Evolutionary conservation across 768 basidiomycete genomes (phyloP), one percentile per base, ranked within the genome.

Genomic region (Boletales sp.): DNA sequence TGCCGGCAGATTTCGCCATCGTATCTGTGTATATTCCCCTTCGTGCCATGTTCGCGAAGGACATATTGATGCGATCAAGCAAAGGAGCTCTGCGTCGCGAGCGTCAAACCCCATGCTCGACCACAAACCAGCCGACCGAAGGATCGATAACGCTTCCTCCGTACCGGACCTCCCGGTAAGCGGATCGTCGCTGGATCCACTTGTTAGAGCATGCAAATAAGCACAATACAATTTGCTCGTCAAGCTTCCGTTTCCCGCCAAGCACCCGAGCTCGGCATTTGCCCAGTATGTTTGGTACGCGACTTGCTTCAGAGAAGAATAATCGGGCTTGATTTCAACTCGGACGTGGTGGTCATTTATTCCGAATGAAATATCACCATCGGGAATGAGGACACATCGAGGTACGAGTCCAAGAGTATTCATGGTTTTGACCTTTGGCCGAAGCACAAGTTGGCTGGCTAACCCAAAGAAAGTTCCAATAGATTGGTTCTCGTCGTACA

Each of bases 391-490:
- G 19, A 76, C 64, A 9, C 40, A 43, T 30, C 56, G 43, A 8
- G 52, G 46, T 2, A 15, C 11, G 34, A 47, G 36, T 5, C 47
- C 48, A 5, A 4, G 12, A 45, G 11, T 27, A 12, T 19, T 32
- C 29, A 18, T 5, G 2, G 46, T 58, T 30, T 19, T 42, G 19
- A 6, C 3, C 14, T 56, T 64, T 40, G 56, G 59, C n/a, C 74
- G 66, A 31, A 79, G 67, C 3, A 80, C 65, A 12, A 77, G 72
- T 27, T 62, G 68, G 31, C 62, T 71, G 31, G 39, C 31, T 32
- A 81, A 55, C 8, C 79, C 79, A 42, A 77, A 68, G 52, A 81
- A 59, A 0, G 75, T 71, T 0, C 75, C 76, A 2, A 63, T 59
- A 0, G 66, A 75, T 51, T 79, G 79, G 31, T 63, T 43, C 2